These are phyloP conservation scores for Macrophomina phaseolina DNA, from an alignment of 2,329 filamentous ascomycete genomes.

Conservation along the genomic window DNA sequence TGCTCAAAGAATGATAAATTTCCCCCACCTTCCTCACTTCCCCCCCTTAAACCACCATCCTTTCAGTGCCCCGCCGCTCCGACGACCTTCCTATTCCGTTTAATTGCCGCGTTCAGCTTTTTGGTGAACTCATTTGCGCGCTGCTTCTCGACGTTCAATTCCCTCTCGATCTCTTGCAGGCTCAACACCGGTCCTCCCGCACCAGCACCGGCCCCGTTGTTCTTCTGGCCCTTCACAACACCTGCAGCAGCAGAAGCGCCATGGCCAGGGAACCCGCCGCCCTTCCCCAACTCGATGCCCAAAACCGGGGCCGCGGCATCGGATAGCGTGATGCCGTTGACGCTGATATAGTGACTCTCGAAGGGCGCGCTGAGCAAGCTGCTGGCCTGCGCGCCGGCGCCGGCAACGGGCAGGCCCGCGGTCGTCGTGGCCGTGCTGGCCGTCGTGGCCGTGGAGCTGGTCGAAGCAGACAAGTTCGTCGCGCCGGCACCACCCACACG, in stretches of 20 bases:
- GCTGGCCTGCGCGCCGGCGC: neutral
- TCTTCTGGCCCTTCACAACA: slow-evolving; percentile 22
- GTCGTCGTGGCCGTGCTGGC: neutral
- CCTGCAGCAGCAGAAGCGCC: slow-evolving; percentile 11
- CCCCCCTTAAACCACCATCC: too few species aligned
- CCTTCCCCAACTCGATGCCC: slow-evolving; percentile 43
- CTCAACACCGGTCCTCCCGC: slow-evolving; percentile 37
- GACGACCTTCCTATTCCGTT: slow-evolving; percentile 38
- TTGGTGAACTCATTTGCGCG: slow-evolving; percentile 45
- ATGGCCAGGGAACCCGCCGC: neutral
- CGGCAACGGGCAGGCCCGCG: neutral
- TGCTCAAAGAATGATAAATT: too few species aligned
- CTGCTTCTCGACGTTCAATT: slow-evolving; percentile 42
- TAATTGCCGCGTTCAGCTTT: slow-evolving; percentile 42
- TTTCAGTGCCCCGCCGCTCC: slow-evolving; percentile 3
- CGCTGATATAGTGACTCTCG: slow-evolving; percentile 24
- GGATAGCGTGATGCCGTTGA: slow-evolving; percentile 41
- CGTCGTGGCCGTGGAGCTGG: neutral
- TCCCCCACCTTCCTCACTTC: too few species aligned
- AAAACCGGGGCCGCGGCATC: slow-evolving; percentile 40
- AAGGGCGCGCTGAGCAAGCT: slow-evolving; percentile 2
- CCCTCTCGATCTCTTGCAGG: slow-evolving; percentile 44
- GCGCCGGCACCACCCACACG: neutral
- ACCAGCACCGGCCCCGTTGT: neutral
- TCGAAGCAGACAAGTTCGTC: neutral